These are phyloP conservation scores for Cutaneotrichosporon cutaneum DNA, from an alignment of 1,284 basidiomycete species.

Conservation along the genomic window DNA sequence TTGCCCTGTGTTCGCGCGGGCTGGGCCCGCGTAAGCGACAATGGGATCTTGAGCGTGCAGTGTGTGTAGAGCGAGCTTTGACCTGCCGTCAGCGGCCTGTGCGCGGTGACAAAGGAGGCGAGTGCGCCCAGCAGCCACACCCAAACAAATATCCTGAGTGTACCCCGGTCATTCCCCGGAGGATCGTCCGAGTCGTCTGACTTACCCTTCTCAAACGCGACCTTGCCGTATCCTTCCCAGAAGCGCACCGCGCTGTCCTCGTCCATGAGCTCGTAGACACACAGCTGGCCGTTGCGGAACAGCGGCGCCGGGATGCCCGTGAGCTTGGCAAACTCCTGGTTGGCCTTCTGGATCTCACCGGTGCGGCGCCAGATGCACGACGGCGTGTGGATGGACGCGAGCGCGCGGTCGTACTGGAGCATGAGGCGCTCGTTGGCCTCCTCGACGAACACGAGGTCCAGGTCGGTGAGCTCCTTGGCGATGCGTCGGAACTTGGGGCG, in stretches of 20 bases:
- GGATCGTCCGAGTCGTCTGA: constrained; percentile 3
- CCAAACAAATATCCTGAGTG: not conserved
- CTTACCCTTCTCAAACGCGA: constrained; percentile 76
- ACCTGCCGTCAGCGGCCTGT: constrained; percentile 19
- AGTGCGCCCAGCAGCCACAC: not conserved
- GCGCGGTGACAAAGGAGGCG: constrained; percentile 5
- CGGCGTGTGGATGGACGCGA: constrained; percentile 93
- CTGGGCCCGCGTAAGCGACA: constrained; percentile 46
- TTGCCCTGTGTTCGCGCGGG: constrained; percentile 28
- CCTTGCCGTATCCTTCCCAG: constrained; percentile 85
- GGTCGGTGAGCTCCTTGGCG: constrained; percentile 82
- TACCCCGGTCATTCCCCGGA: too few relatives aligned
- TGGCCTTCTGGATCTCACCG: constrained; percentile 97
- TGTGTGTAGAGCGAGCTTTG: constrained; percentile 78
- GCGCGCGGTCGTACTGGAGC: constrained; percentile 93
- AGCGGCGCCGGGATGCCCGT: constrained; percentile 41
- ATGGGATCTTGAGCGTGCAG: constrained; percentile 77
- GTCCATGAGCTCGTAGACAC: constrained; percentile 96
- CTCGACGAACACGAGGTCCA: constrained; percentile 97
- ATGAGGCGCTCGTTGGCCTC: constrained; percentile 94
- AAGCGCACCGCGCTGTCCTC: constrained; percentile 96
- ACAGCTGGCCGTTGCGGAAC: constrained; percentile 67
- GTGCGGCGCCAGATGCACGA: constrained; percentile 95
- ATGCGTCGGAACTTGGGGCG: constrained; percentile 91
- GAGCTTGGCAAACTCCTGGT: constrained; percentile 65